phyloP scores from a whole-genome alignment of 2,329 filamentous ascomycete genomes.

The Aurifilum marmelostoma region DNA sequence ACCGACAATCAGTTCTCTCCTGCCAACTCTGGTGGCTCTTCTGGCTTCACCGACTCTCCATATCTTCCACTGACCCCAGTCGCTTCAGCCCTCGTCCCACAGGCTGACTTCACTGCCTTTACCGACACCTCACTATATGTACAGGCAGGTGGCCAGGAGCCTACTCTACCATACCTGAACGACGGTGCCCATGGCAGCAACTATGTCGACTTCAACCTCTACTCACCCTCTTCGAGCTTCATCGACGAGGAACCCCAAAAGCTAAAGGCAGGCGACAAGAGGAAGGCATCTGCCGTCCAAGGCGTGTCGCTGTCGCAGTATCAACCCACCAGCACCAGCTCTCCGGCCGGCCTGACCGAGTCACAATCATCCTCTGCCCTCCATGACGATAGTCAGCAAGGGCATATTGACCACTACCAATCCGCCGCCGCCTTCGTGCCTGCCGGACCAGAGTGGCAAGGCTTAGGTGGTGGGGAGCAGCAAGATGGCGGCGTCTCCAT shows the following conservation, averaged over 20 bases:
- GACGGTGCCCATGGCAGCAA: slow-evolving; percentile 42
- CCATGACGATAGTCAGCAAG: slow-evolving; percentile 10
- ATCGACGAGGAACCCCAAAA: slow-evolving; percentile 51
- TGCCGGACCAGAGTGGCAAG: slow-evolving; percentile 1
- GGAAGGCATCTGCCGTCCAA: slow-evolving; percentile 2
- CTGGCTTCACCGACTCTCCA: slow-evolving; percentile 24
- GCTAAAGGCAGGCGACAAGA: slow-evolving; percentile 31
- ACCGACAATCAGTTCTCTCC: slow-evolving; percentile 22
- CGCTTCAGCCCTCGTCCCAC: slow-evolving; percentile 21
- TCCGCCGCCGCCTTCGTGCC: not conserved
- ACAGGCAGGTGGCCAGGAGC: slow-evolving; percentile 27
- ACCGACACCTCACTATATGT: slow-evolving; percentile 29
- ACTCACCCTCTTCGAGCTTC: slow-evolving; percentile 53
- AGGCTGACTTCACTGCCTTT: slow-evolving; percentile 23
- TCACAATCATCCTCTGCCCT: slow-evolving; percentile 14
- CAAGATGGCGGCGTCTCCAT: not conserved
- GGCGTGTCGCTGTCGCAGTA: not conserved
- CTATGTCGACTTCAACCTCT: slow-evolving; percentile 61
- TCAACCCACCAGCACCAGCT: not conserved
- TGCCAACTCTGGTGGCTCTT: slow-evolving; percentile 21
- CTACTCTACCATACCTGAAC: slow-evolving; percentile 47
- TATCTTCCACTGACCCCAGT: slow-evolving; percentile 26
- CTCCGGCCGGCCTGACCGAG: not conserved
- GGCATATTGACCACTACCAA: slow-evolving; percentile 16
- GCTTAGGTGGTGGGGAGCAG: not conserved